These are phyloP conservation scores for Amanita pseudoporphyria DNA, from an alignment of 768 basidiomycete genomes.

Conservation along the genomic window DNA sequence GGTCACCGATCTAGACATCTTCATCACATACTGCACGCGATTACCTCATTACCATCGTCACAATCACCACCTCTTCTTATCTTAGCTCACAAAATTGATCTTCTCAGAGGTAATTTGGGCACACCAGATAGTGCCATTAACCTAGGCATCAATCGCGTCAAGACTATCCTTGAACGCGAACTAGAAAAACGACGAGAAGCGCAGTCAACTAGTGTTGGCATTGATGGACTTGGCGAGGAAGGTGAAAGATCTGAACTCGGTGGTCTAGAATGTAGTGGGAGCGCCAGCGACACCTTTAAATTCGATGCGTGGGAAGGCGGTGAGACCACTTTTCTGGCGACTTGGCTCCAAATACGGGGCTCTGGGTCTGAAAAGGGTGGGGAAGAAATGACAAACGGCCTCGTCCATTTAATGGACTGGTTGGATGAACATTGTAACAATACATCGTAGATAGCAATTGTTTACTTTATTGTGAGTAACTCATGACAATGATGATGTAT, in stretches of 20 bases:
- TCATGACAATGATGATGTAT: too few relatives aligned
- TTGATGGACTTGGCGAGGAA: constrained; percentile 69
- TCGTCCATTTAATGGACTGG: constrained; percentile 38
- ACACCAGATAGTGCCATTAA: constrained; percentile 24
- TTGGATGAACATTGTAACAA: constrained; percentile 26
- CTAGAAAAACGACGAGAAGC: constrained; percentile 66
- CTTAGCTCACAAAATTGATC: constrained; percentile 70
- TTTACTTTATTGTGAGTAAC: neutral
- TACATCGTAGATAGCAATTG: neutral
- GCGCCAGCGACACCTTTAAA: constrained; percentile 46
- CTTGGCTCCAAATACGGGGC: constrained; percentile 30
- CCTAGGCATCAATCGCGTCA: constrained; percentile 61
- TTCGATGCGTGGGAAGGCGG: constrained; percentile 84
- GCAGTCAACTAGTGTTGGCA: constrained; percentile 53
- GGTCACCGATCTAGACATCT: constrained; percentile 43
- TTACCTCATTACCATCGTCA: constrained; percentile 68
- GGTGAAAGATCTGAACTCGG: constrained; percentile 57
- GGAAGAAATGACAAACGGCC: constrained; percentile 20
- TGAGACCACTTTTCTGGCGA: constrained; percentile 58
- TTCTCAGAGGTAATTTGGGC: constrained; percentile 43
- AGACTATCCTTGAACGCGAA: constrained; percentile 74
- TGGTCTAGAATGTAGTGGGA: constrained; percentile 60
- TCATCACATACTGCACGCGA: constrained; percentile 57
- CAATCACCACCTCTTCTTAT: constrained; percentile 54
- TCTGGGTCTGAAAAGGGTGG: constrained; percentile 19